phyloP scores from a whole-genome alignment of 1,139 yeast genomes.

The Yamadazyma oceani region DNA sequence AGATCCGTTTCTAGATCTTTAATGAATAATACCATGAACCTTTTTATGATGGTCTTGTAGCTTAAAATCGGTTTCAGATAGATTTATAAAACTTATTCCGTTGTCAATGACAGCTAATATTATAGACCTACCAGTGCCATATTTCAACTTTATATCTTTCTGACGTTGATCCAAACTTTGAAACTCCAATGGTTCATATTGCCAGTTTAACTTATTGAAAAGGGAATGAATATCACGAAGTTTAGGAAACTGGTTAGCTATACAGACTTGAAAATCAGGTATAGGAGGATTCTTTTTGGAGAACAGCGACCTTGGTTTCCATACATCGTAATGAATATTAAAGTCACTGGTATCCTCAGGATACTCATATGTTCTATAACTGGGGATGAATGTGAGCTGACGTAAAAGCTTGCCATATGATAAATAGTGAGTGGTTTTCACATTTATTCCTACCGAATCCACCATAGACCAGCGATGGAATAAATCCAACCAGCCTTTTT shows the following conservation, averaged over 20 bases:
- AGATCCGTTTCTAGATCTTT: constrained; percentile 1
- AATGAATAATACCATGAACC: constrained; percentile 13
- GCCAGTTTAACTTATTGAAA: constrained; percentile 19
- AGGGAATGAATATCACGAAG: constrained; percentile 35
- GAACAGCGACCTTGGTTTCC: constrained; percentile 80
- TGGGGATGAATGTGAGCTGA: constrained; percentile 36
- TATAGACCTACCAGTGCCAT: constrained; percentile 51
- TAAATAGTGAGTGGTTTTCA: constrained; percentile 32
- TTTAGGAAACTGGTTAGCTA: constrained; percentile 56
- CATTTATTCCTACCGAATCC: constrained; percentile 10
- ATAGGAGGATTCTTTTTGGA: constrained; percentile 58
- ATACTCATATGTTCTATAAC: constrained; percentile 21
- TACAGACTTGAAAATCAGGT: constrained; percentile 76
- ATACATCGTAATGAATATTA: constrained; percentile 57
- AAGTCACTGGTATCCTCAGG: constrained; percentile 8
- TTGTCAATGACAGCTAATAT: constrained; percentile 68
- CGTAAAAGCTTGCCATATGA: constrained; percentile 38
- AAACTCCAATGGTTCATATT: constrained; percentile 20
- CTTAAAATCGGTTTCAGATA: constrained; percentile 61
- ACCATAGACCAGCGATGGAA: not conserved
- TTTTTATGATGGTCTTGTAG: constrained; percentile 19
- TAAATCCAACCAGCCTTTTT: not conserved
- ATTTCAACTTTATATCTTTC: constrained; percentile 29
- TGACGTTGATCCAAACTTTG: constrained; percentile 18
- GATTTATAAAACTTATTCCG: constrained; percentile 67